Evolutionary conservation across 129 eudicot species (phyloP).

Genomic region (Dittrichia graveolens): DNA sequence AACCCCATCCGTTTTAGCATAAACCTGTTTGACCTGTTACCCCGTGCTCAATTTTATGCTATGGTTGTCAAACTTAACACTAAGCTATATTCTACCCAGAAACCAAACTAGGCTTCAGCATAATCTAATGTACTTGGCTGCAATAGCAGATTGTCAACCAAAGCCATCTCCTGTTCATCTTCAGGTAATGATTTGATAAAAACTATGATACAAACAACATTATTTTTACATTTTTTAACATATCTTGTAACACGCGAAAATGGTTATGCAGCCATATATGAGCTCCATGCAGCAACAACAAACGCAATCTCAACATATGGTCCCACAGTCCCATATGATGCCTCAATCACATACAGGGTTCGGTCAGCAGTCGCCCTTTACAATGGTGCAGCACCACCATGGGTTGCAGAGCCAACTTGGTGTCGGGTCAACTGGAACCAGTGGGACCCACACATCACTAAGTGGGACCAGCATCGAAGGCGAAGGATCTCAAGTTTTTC

Average conservation of each 20-base stretch:
- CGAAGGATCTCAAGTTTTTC: constrained; percentile 29
- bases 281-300: constrained; percentile 50
- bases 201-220: not conserved
- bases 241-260: constrained; percentile 1
- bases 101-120: constrained; percentile 59
- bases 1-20: not conserved
- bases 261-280: constrained; percentile 34
- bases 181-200: constrained; percentile 35
- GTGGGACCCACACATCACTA: constrained; percentile 30
- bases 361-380: constrained; percentile 38
- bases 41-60: not conserved
- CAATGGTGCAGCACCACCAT: constrained; percentile 30
- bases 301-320: constrained; percentile 47
- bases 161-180: constrained; percentile 44
- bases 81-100: constrained; percentile 28
- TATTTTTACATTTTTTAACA: not conserved
- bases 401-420: constrained; percentile 49
- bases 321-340: constrained; percentile 42
- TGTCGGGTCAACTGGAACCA: constrained; percentile 33
- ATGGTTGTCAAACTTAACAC: not conserved
- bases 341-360: constrained; percentile 36
- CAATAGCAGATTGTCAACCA: constrained; percentile 63
- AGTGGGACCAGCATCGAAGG: constrained; percentile 38
- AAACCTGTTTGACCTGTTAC: not conserved
- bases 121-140: constrained; percentile 64